Percentiles rank a stretch among this genome's conserved stretches.
phyloP scores from a whole-genome alignment of 164 flowering plant species.

The Berberis thunbergii region DNA sequence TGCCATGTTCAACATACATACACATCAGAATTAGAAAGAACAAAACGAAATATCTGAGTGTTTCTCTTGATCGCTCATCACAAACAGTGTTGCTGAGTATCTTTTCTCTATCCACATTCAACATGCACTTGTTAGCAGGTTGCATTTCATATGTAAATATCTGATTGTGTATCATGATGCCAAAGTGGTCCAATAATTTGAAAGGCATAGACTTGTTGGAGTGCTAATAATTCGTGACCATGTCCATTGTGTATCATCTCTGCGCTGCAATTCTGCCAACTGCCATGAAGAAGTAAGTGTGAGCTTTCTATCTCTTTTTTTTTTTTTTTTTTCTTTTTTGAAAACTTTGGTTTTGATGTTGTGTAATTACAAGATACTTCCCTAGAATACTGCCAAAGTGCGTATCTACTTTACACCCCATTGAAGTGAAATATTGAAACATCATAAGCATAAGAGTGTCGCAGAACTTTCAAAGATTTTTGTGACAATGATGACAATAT shows the following conservation, averaged over 20 bases:
- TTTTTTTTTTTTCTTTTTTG: not conserved
- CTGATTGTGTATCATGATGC: not conserved
- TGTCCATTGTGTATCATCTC: constrained; percentile 41
- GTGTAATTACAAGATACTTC: not conserved
- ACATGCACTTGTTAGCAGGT: no score
- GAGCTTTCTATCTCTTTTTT: constrained; percentile 1
- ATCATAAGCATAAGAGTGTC: not conserved
- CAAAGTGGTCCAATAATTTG: constrained; percentile 38
- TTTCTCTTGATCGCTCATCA: no score
- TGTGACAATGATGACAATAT: no score
- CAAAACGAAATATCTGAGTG: no score
- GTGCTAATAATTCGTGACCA: constrained; percentile 63
- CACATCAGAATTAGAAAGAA: no score
- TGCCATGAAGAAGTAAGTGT: constrained; percentile 23
- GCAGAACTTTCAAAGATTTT: not conserved
- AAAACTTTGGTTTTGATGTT: not conserved
- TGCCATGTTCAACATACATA: no score
- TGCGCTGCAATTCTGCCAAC: constrained; percentile 61
- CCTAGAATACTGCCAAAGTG: not conserved
- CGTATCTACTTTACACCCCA: not conserved
- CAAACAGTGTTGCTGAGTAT: no score
- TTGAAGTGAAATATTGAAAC: not conserved
- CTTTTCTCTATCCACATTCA: no score
- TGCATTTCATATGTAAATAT: no score
- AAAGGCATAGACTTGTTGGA: constrained; percentile 57